A percentile compares a stretch with the other conserved stretches of the same genome.
Evolutionary conservation across 257 asterid genomes (phyloP).

Genomic region (Avicennia marina): DNA sequence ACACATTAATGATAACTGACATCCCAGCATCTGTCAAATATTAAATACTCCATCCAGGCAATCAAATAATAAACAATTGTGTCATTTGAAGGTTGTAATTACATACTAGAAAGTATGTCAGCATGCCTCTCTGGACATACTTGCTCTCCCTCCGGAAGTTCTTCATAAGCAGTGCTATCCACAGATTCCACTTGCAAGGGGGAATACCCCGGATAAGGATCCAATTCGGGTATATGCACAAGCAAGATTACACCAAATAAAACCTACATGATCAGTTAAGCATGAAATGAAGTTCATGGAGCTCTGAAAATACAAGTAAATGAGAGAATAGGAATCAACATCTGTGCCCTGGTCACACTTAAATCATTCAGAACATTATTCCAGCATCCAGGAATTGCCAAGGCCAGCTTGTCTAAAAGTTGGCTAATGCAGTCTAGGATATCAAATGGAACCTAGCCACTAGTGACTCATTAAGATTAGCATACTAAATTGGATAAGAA

Average conservation of each 20-base stretch:
- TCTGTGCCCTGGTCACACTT: no score
- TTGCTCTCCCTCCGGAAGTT: slow-evolving; percentile 81
- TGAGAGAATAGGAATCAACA: no score
- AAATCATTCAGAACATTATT: no score
- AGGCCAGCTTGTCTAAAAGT: no score
- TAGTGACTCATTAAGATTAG: no score
- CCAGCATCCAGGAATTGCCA: not conserved
- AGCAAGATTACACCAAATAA: slow-evolving; percentile 73
- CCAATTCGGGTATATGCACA: slow-evolving; percentile 70
- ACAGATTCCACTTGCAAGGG: slow-evolving; percentile 49
- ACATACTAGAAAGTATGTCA: slow-evolving; percentile 73
- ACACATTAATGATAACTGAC: not conserved
- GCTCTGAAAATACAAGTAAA: no score
- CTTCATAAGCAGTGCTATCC: slow-evolving; percentile 69
- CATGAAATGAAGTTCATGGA: not conserved
- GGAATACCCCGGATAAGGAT: slow-evolving; percentile 80
- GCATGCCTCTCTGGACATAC: slow-evolving; percentile 90
- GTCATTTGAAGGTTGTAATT: slow-evolving; percentile 13
- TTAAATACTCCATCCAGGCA: slow-evolving; percentile 8
- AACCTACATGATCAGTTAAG: slow-evolving; percentile 41
- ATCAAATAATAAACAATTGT: not conserved
- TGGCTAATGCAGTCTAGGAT: no score
- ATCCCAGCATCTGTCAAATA: not conserved
- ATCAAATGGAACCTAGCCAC: no score
- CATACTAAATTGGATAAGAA: not conserved